Percentiles rank a stretch among this genome's conserved stretches.
Evolutionary conservation across 768 basidiomycete species (phyloP).

Genomic region (Mycena kentingensis): DNA sequence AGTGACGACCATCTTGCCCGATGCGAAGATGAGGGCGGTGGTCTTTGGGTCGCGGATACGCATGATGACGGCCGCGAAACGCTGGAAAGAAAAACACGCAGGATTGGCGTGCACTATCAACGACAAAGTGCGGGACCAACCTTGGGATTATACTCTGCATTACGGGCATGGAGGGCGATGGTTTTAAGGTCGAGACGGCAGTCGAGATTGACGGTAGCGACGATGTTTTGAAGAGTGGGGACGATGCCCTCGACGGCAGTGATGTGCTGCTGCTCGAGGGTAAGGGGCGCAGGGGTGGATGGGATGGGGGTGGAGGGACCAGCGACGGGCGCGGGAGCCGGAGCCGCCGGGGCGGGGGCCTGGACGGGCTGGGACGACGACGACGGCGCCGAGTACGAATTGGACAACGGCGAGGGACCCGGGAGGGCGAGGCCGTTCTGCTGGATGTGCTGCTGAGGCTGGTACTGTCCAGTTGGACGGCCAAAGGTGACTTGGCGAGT

Average conservation of each 20-base stretch:
- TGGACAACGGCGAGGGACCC: slow-evolving; percentile 60
- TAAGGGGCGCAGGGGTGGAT: slow-evolving; percentile 71
- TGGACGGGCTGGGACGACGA: slow-evolving; percentile 28
- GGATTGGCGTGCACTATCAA: slow-evolving; percentile 55
- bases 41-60: slow-evolving; percentile 99
- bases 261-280: slow-evolving; percentile 91
- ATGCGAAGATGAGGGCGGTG: slow-evolving; percentile 98
- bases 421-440: slow-evolving; percentile 45
- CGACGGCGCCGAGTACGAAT: slow-evolving; percentile 48
- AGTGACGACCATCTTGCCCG: slow-evolving; percentile 99
- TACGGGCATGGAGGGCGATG: slow-evolving; percentile 95
- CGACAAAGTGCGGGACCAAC: slow-evolving; percentile 66
- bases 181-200: slow-evolving; percentile 97
- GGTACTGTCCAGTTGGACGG: slow-evolving; percentile 52
- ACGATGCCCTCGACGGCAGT: slow-evolving; percentile 98
- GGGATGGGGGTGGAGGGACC: slow-evolving; percentile 73
- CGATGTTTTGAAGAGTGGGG: slow-evolving; percentile 99
- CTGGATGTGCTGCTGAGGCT: slow-evolving; percentile 42
- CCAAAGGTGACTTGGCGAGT: slow-evolving; percentile 80
- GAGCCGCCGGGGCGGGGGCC: slow-evolving; percentile 53
- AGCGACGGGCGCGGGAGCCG: slow-evolving; percentile 63
- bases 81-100: slow-evolving; percentile 70
- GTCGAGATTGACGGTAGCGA: slow-evolving; percentile 97
- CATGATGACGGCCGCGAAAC: slow-evolving; percentile 99
- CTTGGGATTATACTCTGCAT: slow-evolving; percentile 99